Conservation (phyloP, 2,329 filamentous ascomycete genomes). For the Calonectria naviculata region DNA sequence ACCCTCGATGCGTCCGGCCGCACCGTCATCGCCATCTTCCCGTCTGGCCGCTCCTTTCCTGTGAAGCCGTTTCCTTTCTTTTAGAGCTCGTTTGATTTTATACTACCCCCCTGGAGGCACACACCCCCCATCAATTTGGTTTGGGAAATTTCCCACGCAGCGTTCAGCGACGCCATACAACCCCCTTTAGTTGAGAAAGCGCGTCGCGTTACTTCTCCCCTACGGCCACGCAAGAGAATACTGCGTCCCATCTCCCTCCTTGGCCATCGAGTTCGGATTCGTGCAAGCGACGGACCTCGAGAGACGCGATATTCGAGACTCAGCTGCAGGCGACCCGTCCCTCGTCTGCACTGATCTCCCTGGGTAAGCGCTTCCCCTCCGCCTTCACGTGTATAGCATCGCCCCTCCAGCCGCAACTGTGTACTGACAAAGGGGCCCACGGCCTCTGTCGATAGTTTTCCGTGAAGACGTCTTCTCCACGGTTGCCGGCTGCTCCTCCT, state of each 20-base stretch:
- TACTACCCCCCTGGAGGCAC: conserved; percentile 34
- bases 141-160: conserved; percentile 38
- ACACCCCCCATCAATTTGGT: conserved; percentile 31
- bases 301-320: conserved; percentile 56
- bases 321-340: conserved; percentile 68
- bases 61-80: conserved; percentile 42
- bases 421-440: conserved; percentile 35
- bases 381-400: conserved; percentile 32
- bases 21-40: conserved; percentile 37
- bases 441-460: conserved; percentile 45
- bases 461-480: conserved; percentile 68
- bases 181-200: conserved; percentile 44
- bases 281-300: conserved; percentile 39
- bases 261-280: conserved; percentile 38
- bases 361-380: conserved; percentile 52
- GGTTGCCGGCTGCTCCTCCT: conserved; percentile 59
- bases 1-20: conserved; percentile 46
- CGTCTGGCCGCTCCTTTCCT: conserved; percentile 39
- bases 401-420: conserved; percentile 34
- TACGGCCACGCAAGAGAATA: conserved; percentile 30
- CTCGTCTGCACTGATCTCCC: conserved; percentile 74
- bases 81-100: conserved; percentile 26
- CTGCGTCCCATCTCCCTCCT: conserved; percentile 23
- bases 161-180: conserved; percentile 30
- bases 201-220: conserved; percentile 45